Conservation (phyloP, 139 green algal genomes). For the Eudorina sp. region DNA sequence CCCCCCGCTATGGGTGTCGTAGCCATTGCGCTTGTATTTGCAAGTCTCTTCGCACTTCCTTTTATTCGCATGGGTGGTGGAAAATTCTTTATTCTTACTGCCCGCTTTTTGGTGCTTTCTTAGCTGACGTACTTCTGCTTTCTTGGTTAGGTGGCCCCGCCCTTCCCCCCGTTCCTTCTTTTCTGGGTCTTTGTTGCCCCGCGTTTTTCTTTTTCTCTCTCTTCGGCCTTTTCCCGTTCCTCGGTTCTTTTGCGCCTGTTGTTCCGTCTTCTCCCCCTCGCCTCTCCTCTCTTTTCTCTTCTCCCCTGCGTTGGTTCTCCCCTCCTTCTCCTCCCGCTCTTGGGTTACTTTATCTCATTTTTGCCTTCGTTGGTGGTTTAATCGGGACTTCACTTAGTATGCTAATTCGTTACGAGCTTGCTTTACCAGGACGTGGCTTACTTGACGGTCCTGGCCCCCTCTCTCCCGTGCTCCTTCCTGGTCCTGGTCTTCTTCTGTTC, state of each 20-base stretch:
- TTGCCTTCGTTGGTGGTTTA: conserved; percentile 45
- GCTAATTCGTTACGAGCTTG: conserved; percentile 61
- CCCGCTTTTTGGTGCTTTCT: conserved; percentile 74
- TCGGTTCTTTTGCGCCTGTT: background rate
- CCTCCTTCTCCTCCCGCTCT: conserved; percentile 51
- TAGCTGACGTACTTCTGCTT: conserved; percentile 75
- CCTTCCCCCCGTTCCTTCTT: conserved; percentile 27
- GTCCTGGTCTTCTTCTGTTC: conserved; percentile 67
- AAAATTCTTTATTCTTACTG: conserved; percentile 73
- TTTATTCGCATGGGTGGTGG: conserved; percentile 76
- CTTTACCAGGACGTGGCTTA: conserved; percentile 48
- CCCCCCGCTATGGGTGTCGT: conserved; percentile 79
- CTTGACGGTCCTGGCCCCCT: conserved; percentile 62
- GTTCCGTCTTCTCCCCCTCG: too few relatives aligned
- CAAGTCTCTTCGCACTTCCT: conserved; percentile 73
- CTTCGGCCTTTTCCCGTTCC: background rate
- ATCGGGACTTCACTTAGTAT: conserved; percentile 51
- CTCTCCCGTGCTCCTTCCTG: conserved; percentile 66
- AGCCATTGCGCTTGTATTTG: conserved; percentile 80
- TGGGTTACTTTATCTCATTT: conserved; percentile 47
- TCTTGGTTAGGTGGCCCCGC: conserved; percentile 70
- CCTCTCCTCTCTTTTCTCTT: background rate
- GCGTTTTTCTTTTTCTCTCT: conserved; percentile 46
- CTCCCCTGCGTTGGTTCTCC: conserved; percentile 51
- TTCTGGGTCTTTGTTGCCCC: conserved; percentile 29